Conservation (phyloP, 2,329 filamentous ascomycete genomes). For the Talaromyces sp. region DNA sequence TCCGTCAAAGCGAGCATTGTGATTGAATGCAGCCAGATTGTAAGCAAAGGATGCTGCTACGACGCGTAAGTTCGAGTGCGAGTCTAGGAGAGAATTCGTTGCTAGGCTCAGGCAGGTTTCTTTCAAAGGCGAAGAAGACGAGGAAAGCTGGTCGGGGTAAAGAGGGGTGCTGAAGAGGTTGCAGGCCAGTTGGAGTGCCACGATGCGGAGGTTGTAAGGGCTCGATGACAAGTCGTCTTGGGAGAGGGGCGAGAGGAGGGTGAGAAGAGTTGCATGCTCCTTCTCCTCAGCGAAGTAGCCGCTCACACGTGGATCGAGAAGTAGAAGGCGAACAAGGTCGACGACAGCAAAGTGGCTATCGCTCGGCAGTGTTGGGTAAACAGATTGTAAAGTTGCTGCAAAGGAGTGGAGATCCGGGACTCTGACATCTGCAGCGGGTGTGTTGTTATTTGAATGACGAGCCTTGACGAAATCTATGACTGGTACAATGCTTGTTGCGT, state of each 20-base stretch:
- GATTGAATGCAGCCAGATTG: conserved; percentile 75
- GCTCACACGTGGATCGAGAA: conserved; percentile 76
- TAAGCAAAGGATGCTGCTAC: conserved; percentile 82
- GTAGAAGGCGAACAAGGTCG: conserved; percentile 79
- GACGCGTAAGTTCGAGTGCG: conserved; percentile 74
- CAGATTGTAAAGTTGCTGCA: conserved; percentile 61
- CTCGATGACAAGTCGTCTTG: conserved; percentile 57
- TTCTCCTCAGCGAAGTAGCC: conserved; percentile 80
- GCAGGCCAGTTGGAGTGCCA: conserved; percentile 80
- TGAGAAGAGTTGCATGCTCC: conserved; percentile 63
- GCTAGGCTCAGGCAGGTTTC: conserved; percentile 68
- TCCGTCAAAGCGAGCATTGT: conserved; percentile 63
- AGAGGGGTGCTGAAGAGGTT: conserved; percentile 82
- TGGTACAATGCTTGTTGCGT: conserved; percentile 62
- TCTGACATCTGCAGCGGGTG: conserved; percentile 65
- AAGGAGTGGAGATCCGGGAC: conserved; percentile 72
- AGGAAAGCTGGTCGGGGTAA: conserved; percentile 66
- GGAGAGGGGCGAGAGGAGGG: conserved; percentile 56
- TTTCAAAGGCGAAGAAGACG: conserved; percentile 53
- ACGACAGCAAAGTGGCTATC: conserved; percentile 77
- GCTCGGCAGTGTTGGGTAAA: conserved; percentile 58
- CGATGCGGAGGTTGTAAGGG: conserved; percentile 80
- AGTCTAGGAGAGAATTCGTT: conserved; percentile 77
- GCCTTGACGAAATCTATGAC: conserved; percentile 71
- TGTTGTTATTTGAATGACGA: conserved; percentile 49